Evolutionary conservation across 495 filamentous ascomycete genomes (phyloP).

Genomic region (Neurospora sp.): DNA sequence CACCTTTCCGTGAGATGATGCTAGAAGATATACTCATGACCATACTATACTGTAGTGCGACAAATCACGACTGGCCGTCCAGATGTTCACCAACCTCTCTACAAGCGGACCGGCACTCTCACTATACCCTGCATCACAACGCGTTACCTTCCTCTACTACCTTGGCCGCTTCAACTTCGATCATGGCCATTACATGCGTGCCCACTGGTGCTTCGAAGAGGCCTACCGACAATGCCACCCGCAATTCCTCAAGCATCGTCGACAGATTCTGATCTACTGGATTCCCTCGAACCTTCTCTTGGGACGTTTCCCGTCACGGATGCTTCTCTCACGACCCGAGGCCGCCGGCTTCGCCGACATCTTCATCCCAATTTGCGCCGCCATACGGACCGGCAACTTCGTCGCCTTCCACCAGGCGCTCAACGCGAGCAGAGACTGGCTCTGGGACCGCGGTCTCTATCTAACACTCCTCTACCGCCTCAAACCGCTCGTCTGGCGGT

Average conservation of each 20-base stretch:
- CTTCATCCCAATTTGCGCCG: constrained; percentile 62
- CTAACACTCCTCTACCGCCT: constrained; percentile 62
- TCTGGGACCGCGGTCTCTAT: constrained; percentile 64
- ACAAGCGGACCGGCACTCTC: constrained; percentile 68
- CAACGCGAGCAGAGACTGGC: constrained; percentile 49
- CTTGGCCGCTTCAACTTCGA: constrained; percentile 82
- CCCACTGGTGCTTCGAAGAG: constrained; percentile 60
- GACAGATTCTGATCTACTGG: constrained; percentile 73
- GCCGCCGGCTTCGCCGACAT: constrained; percentile 55
- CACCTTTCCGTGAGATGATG: not conserved
- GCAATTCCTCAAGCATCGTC: constrained; percentile 57
- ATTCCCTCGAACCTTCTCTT: constrained; percentile 75
- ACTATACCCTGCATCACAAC: constrained; percentile 75
- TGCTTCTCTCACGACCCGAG: constrained; percentile 61
- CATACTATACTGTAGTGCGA: constrained; percentile 33
- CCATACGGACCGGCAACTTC: constrained; percentile 74
- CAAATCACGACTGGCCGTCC: constrained; percentile 58
- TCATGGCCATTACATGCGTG: constrained; percentile 67
- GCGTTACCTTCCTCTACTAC: constrained; percentile 89
- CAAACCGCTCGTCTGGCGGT: constrained; percentile 76
- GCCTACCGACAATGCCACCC: constrained; percentile 72
- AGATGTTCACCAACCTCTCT: constrained; percentile 83
- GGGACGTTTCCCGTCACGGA: constrained; percentile 66
- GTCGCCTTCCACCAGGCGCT: constrained; percentile 63
- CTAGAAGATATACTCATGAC: constrained; percentile 1